Evolutionary conservation across 495 filamentous ascomycete species (phyloP), one percentile per base, ranked within the genome.

Genomic region (Aspergillus indologenus): DNA sequence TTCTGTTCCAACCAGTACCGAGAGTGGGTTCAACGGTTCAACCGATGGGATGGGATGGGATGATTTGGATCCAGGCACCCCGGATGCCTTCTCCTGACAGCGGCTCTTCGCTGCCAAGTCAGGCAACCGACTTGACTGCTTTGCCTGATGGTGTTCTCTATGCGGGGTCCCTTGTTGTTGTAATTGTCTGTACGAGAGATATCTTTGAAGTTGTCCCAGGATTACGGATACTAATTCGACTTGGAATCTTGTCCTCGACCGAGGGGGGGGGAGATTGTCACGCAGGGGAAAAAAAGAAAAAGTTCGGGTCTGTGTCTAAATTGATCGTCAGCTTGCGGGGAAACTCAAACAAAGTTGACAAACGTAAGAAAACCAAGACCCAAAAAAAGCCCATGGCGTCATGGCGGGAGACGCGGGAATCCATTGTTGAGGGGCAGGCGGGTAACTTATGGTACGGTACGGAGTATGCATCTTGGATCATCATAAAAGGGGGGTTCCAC

Each of bases 301-400:
- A 11, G 3, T 40, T 40, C 34, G 34, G 34, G 34, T 14, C 6
- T 40, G 34, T 40, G 34, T 40, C 34, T 40, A 40, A 40, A 34
- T 54, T 45, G 54, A 62, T 56, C 24, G 60, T 62, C 53, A 62
- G 60, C 50, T 62, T 62, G 60, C 55, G 56, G 60, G 60, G 60
- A 56, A 62, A 52, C 42, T 8, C 53, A 58, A 56, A 40, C 56
- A 29, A 58, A 40, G 34, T 40, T 40, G 34, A 40, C 34, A 51
- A 51, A 24, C 21, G 48, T 19, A 24, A 51, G 23, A 51, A 31
- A 51, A 21, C 22, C 54, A 40, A 50, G 19, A 55, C n/a, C 52
- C 58, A 48, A 51, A 57, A 50, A 48, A 51, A 57, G 40, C 55
- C 55, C 45, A 62, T 62, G 60, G 60, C 60, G 60, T 62, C 60